Percentiles rank a stretch among this genome's conserved stretches.
These are phyloP conservation scores for Gaertneriomyces semiglobifer DNA, from an alignment of 192 early-diverging fungal genomes.

Conservation along the genomic window DNA sequence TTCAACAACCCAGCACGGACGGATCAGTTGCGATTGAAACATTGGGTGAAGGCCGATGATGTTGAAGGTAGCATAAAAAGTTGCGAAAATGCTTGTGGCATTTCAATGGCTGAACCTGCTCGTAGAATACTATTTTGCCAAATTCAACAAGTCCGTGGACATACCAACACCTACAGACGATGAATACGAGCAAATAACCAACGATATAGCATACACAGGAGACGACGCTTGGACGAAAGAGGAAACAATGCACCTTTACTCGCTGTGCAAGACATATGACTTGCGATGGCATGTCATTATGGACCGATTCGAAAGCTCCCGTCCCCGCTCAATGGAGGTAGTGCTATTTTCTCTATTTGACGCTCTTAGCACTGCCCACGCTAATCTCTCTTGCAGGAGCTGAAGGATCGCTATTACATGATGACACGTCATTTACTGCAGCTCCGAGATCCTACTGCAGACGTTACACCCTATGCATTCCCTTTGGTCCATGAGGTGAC, in stretches of 20 bases:
- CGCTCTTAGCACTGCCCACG: neutral
- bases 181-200: slow-evolving; percentile 77
- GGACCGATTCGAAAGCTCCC: slow-evolving; percentile 71
- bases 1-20: slow-evolving; percentile 76
- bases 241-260: slow-evolving; percentile 83
- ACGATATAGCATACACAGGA: slow-evolving; percentile 46
- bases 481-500: slow-evolving; percentile 71
- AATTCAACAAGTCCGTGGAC: slow-evolving; percentile 70
- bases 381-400: slow-evolving; percentile 53
- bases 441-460: slow-evolving; percentile 41
- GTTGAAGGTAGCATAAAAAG: slow-evolving; percentile 28
- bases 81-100: too few species aligned
- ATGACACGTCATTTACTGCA: slow-evolving; percentile 65
- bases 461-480: slow-evolving; percentile 39
- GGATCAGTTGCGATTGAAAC: slow-evolving; percentile 68
- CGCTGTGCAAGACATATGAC: slow-evolving; percentile 70
- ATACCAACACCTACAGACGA: slow-evolving; percentile 73
- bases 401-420: slow-evolving; percentile 83
- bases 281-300: slow-evolving; percentile 79
- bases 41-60: slow-evolving; percentile 77
- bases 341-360: neutral
- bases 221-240: slow-evolving; percentile 63
- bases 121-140: slow-evolving; percentile 70
- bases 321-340: slow-evolving; percentile 38
- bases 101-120: slow-evolving; percentile 1